Evolutionary conservation across 495 filamentous ascomycete genomes (phyloP).

Genomic region (Penicillium egyptiacum): DNA sequence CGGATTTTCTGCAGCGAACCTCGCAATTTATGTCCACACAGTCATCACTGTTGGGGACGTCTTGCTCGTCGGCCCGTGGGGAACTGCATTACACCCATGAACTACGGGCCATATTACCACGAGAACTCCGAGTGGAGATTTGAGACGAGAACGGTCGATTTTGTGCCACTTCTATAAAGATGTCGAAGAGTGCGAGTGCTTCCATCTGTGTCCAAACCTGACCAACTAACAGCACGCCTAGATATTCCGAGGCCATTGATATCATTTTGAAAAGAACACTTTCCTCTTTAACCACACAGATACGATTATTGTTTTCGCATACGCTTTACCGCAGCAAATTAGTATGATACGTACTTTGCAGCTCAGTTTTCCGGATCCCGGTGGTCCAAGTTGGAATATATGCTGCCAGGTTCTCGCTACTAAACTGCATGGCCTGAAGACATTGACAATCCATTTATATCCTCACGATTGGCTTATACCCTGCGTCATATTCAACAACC

Average conservation of each 20-base stretch:
- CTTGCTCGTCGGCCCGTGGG: background rate
- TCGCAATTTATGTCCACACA: background rate
- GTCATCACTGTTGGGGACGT: constrained; percentile 5
- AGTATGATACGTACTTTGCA: constrained; percentile 1
- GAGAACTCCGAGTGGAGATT: background rate
- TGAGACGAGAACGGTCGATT: background rate
- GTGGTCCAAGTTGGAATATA: background rate
- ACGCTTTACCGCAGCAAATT: background rate
- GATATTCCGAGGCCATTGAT: background rate
- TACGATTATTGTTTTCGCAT: background rate
- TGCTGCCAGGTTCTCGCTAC: constrained; percentile 1
- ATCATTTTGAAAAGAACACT: constrained; percentile 1
- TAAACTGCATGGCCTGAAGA: background rate
- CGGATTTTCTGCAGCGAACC: background rate
- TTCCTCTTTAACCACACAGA: background rate
- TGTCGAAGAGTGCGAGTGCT: constrained; percentile 1
- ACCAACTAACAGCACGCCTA: background rate
- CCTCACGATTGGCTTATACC: background rate
- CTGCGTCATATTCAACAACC: constrained; percentile 1
- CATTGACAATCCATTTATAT: constrained; percentile 2
- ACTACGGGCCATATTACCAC: background rate
- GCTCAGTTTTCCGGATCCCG: background rate
- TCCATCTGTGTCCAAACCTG: background rate
- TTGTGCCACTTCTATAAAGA: background rate
- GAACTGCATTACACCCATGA: background rate